A percentile compares a stretch with the other conserved stretches of the same genome.
These are phyloP conservation scores for Globisporangium parvum DNA, from an alignment of 352 stramenopile genomes.

Conservation along the genomic window DNA sequence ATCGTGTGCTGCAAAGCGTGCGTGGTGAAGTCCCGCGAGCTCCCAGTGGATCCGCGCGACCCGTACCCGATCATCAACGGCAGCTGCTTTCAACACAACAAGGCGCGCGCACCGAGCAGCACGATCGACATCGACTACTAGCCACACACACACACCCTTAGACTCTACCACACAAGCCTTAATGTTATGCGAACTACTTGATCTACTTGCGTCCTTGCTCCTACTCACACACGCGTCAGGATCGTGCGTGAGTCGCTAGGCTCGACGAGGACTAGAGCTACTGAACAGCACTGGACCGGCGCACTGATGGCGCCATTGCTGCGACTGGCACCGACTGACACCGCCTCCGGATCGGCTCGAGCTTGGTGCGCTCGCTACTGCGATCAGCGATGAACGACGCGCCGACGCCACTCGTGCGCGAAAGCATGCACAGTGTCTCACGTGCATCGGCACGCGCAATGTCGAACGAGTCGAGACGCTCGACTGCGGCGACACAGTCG, in stretches of 20 bases:
- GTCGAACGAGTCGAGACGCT: constrained; percentile 8
- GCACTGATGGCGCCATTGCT: no score
- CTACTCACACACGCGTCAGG: no score
- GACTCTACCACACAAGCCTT: no score
- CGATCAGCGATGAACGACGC: not conserved
- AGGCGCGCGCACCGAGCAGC: not conserved
- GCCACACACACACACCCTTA: no score
- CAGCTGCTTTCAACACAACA: constrained; percentile 7
- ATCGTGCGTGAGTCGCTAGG: no score
- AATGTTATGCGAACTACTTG: no score
- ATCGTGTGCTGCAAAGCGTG: constrained; percentile 51
- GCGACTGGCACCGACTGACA: constrained; percentile 6
- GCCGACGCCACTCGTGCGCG: not conserved
- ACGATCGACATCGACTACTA: constrained; percentile 5
- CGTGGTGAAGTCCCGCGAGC: constrained; percentile 29
- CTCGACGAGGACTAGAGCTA: no score
- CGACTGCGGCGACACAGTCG: constrained; percentile 8
- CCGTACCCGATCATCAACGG: constrained; percentile 33
- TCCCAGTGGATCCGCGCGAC: constrained; percentile 32
- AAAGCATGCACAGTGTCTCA: constrained; percentile 7
- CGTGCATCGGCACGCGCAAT: constrained; percentile 13
- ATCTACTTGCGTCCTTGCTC: no score
- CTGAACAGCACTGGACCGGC: no score
- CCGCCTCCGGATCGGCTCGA: constrained; percentile 18
- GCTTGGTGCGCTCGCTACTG: constrained; percentile 12